Percentiles rank a stretch among this genome's conserved stretches.
These are phyloP conservation scores for Malania oleifera DNA, from an alignment of 164 flowering plant species.

Conservation along the genomic window DNA sequence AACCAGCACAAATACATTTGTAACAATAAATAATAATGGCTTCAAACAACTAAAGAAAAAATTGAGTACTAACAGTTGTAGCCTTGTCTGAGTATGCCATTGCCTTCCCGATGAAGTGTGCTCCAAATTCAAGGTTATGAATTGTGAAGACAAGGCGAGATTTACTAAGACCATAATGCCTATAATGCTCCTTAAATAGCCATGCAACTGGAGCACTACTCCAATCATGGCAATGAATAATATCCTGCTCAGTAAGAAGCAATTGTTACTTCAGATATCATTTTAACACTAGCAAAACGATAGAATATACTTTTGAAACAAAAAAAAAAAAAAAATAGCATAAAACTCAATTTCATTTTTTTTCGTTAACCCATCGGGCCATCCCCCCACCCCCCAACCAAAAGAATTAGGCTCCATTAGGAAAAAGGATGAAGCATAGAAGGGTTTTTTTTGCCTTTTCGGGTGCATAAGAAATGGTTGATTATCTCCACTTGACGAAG, in stretches of 20 bases:
- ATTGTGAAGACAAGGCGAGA: conserved; percentile 91
- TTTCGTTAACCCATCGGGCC: too few species aligned
- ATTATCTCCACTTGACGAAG: too few species aligned
- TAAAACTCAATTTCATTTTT: too few species aligned
- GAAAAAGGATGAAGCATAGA: too few species aligned
- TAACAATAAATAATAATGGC: too few species aligned
- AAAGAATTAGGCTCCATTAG: too few species aligned
- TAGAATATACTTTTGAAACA: background rate
- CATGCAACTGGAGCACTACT: conserved; percentile 96
- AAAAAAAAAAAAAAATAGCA: background rate
- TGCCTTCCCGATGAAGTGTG: conserved; percentile 66
- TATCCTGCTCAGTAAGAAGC: conserved; percentile 54
- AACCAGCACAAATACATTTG: too few species aligned
- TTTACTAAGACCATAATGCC: conserved; percentile 82
- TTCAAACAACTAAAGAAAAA: background rate
- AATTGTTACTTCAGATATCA: background rate
- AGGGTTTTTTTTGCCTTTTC: too few species aligned
- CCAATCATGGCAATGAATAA: conserved; percentile 99
- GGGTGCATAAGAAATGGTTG: too few species aligned
- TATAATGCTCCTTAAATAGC: conserved; percentile 85
- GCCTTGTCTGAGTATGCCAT: conserved; percentile 81
- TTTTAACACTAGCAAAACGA: background rate
- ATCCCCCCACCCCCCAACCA: too few species aligned
- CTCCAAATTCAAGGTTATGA: conserved; percentile 98
- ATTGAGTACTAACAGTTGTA: conserved; percentile 68